Base-by-base conservation (phyloP, 2,329 filamentous ascomycete genomes). In the Colletotrichum sp. region DNA sequence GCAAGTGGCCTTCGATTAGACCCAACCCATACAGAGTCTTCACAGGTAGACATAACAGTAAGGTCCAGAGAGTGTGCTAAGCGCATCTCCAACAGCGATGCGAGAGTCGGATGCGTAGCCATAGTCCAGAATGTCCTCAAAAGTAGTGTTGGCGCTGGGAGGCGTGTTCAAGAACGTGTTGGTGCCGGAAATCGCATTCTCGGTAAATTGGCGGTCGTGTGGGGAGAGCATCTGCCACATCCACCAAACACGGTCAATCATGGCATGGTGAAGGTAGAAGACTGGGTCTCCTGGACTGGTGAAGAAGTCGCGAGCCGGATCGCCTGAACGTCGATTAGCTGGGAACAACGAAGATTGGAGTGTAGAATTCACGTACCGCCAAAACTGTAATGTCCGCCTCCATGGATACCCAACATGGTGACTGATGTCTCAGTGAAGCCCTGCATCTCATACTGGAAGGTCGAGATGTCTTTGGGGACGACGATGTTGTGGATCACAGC, bases 381-480 rank as follows among this genome's bases (percentile, higher is more conserved):
- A 16, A 77, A 70, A n/a, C 57, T 22, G 57, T 63, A 73, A 52
- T 77, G 75, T 12, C 72, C 75, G 15, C 72, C 75, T 8, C 68
- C 72, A 30, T 75, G 75, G 29, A 71, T 81, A 78, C 84, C 81
- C 61, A 84, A 49, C 8, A 61, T 81, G 11, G 81, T 79, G 5
- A 79, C 81, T n/a, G 78, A 81, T 19, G 70, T 72, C 39, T 78
- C 79, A 8, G 80, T 79, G 62, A 81, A 67, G 77, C 80, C 84
- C 79, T 89, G 87, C 86, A 89, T 87, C 73, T 78, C 78, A 75
- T 82, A 82, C 82, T 89, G 87, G 81, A 90, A 89, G 36, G 82
- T 80, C n/a, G 77, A 78, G 71, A 89, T 84, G 71, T 84, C 82
- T 29, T 78, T 77, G 74, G 80, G 81, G 69, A 82, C 77, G 49